Evolutionary conservation across 1,284 basidiomycete genomes (phyloP).

Genomic region (Ceratorhiza oryzae-sativae): DNA sequence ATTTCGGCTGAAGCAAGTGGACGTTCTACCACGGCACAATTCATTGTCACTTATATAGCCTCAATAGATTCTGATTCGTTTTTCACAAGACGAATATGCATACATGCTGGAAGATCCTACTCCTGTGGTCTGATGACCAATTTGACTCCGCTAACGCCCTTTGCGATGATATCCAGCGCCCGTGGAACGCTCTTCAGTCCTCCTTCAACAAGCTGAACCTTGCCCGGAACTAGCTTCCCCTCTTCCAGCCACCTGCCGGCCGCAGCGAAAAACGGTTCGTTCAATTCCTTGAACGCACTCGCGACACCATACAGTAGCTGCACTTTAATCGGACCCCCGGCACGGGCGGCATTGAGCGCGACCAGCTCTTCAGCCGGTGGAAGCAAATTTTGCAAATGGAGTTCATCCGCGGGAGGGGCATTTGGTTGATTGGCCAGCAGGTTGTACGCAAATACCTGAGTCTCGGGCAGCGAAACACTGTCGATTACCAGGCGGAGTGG

Average conservation of each 20-base stretch:
- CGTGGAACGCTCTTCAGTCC: constrained; percentile 4
- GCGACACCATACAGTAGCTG: neutral
- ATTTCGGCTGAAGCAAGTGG: too few species aligned
- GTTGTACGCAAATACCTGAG: constrained; percentile 49
- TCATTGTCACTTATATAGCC: too few species aligned
- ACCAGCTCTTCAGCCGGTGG: neutral
- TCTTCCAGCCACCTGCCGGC: constrained; percentile 22
- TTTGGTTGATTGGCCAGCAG: constrained; percentile 41
- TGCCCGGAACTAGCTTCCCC: constrained; percentile 12
- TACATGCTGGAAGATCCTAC: neutral
- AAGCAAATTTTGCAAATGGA: neutral
- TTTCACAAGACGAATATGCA: too few species aligned
- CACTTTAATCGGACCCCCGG: neutral
- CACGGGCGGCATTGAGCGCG: neutral
- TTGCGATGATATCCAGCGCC: constrained; percentile 9
- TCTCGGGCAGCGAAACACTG: constrained; percentile 49
- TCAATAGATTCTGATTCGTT: too few species aligned
- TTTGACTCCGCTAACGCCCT: constrained; percentile 37
- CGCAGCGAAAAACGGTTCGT: constrained; percentile 3
- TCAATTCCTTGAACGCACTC: neutral
- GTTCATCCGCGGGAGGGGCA: neutral
- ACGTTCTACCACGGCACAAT: too few species aligned
- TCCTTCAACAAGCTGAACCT: constrained; percentile 13
- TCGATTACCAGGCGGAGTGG: constrained; percentile 53
- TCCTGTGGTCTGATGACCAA: constrained; percentile 14